Conservation (phyloP, 2,329 filamentous ascomycete genomes). For the Colletotrichum chrysophilum region DNA sequence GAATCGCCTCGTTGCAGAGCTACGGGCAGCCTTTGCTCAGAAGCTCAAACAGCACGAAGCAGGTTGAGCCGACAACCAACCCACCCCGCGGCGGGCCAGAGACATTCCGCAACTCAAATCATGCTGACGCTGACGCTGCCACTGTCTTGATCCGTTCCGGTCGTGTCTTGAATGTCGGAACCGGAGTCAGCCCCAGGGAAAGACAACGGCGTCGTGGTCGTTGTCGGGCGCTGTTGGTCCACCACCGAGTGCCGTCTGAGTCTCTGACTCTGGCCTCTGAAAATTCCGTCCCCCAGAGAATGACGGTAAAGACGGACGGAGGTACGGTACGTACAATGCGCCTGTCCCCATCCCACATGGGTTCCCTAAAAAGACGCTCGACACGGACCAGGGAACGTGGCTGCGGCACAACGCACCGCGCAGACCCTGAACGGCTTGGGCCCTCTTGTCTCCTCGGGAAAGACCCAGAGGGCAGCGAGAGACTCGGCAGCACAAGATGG, state of each 20-base stretch:
- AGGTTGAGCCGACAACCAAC: constrained; percentile 1
- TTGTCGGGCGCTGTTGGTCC: background rate
- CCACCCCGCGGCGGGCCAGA: background rate
- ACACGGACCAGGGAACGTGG: background rate
- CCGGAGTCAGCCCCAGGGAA: background rate
- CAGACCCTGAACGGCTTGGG: background rate
- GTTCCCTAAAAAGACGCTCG: background rate
- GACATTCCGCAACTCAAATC: background rate
- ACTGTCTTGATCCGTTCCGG: constrained; percentile 1
- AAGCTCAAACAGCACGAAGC: background rate
- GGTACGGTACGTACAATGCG: background rate
- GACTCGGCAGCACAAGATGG: background rate
- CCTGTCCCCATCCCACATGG: background rate
- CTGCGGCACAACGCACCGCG: background rate
- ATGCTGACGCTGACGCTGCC: background rate
- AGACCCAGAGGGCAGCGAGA: background rate
- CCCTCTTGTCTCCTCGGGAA: background rate
- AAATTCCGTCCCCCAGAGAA: background rate
- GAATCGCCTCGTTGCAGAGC: background rate
- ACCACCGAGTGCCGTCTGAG: background rate
- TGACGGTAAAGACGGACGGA: background rate
- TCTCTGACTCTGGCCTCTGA: background rate
- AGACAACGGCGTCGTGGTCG: background rate
- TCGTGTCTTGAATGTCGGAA: constrained; percentile 1
- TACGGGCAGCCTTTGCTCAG: background rate